phyloP scores from a whole-genome alignment of 2,329 filamentous ascomycete genomes.

The Venturia carpophila region DNA sequence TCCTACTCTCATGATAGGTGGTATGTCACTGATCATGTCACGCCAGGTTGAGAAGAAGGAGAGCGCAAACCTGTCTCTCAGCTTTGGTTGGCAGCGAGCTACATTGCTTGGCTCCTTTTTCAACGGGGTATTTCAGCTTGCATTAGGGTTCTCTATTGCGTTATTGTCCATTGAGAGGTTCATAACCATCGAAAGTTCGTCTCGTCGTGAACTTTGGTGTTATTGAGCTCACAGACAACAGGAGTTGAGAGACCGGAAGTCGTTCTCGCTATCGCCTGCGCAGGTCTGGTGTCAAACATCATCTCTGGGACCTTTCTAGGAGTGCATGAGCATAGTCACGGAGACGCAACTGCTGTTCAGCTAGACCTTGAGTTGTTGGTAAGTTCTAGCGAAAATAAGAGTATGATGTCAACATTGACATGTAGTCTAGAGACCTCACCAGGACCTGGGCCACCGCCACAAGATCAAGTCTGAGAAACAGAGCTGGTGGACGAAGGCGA shows the following conservation, averaged over 20 bases:
- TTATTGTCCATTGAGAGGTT: slow-evolving; percentile 68
- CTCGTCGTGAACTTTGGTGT: background rate
- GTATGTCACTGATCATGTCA: slow-evolving; percentile 9
- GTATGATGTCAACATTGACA: background rate
- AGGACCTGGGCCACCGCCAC: slow-evolving; percentile 14
- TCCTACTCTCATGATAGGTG: background rate
- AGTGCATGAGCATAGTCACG: slow-evolving; percentile 17
- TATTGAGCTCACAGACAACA: slow-evolving; percentile 27
- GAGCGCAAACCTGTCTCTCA: slow-evolving; percentile 50
- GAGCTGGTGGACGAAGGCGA: background rate
- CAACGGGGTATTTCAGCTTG: slow-evolving; percentile 68
- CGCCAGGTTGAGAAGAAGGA: slow-evolving; percentile 49
- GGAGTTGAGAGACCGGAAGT: slow-evolving; percentile 57
- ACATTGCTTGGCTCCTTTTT: slow-evolving; percentile 71
- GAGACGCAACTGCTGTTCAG: background rate
- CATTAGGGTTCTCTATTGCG: slow-evolving; percentile 63
- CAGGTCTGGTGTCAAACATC: slow-evolving; percentile 60
- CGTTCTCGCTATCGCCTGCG: slow-evolving; percentile 60
- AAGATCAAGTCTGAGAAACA: slow-evolving; percentile 3
- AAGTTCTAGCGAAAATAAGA: background rate
- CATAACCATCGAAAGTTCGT: slow-evolving; percentile 47
- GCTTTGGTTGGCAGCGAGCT: slow-evolving; percentile 71
- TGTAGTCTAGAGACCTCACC: background rate
- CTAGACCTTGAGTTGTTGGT: slow-evolving; percentile 13
- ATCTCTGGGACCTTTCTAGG: slow-evolving; percentile 55